Evolutionary conservation across 2,329 filamentous ascomycete genomes (phyloP).

Genomic region (Elsinoe ampelina): DNA sequence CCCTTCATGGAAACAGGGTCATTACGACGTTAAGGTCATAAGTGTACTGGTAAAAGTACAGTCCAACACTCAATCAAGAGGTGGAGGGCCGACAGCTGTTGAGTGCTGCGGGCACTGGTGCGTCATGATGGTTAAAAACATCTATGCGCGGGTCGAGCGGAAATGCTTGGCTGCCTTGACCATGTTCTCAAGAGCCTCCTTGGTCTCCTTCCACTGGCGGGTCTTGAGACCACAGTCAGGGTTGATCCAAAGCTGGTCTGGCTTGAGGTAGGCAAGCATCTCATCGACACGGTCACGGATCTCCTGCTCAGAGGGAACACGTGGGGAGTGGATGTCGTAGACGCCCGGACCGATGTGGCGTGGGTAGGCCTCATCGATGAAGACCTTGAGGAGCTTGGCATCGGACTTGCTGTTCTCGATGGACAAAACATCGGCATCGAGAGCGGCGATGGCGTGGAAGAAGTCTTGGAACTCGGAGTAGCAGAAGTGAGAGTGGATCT

Average conservation of each 20-base stretch:
- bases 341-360: conserved; percentile 98
- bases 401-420: conserved; percentile 99
- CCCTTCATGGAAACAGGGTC: conserved; percentile 13
- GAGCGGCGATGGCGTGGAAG: conserved; percentile 98
- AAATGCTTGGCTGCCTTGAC: conserved; percentile 96
- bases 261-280: conserved; percentile 94
- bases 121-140: conserved; percentile 22
- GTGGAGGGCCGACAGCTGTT: conserved; percentile 18
- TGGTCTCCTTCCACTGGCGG: conserved; percentile 96
- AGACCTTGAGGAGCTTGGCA: conserved; percentile 97
- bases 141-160: conserved; percentile 75
- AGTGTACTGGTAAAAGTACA: conserved; percentile 12
- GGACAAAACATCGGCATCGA: conserved; percentile 95
- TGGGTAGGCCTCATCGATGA: conserved; percentile 93
- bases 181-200: conserved; percentile 92
- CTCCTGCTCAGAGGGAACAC: conserved; percentile 94
- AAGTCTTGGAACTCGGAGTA: conserved; percentile 99
- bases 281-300: conserved; percentile 96
- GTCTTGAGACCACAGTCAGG: conserved; percentile 99
- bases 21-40: conserved; percentile 15
- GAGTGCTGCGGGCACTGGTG: conserved; percentile 13
- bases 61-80: conserved; percentile 16
- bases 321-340: conserved; percentile 99
- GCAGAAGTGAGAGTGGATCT: conserved; percentile 99
- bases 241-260: conserved; percentile 99